Evolutionary conservation across 106 monocot species (phyloP).

Genomic region (Posidonia australis): DNA sequence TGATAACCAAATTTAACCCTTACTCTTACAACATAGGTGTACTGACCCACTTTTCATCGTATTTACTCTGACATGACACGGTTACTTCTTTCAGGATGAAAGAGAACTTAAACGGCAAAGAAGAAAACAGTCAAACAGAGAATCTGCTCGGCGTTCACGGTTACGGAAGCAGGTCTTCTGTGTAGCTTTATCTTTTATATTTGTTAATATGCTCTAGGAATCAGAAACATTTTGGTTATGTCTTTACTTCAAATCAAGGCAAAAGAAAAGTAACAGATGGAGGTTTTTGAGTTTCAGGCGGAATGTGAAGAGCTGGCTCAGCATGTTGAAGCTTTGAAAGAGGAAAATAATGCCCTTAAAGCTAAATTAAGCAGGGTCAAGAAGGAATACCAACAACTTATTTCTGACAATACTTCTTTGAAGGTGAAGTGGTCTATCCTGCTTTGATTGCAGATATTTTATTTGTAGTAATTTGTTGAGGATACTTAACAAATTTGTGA

Average conservation of each 20-base stretch:
- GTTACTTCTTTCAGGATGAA: constrained; percentile 46
- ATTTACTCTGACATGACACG: constrained; percentile 2
- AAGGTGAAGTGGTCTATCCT: constrained; percentile 3
- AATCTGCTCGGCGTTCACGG: constrained; percentile 81
- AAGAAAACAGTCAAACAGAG: constrained; percentile 87
- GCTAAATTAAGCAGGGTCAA: constrained; percentile 18
- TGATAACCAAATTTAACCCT: too few relatives aligned
- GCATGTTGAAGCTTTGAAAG: constrained; percentile 51
- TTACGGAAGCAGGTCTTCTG: constrained; percentile 70
- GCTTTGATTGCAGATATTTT: neutral
- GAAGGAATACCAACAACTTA: constrained; percentile 19
- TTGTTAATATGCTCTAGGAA: neutral
- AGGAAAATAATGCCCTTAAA: constrained; percentile 58
- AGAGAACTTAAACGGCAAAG: constrained; percentile 74
- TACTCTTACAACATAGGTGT: neutral
- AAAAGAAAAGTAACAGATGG: neutral
- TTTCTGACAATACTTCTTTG: constrained; percentile 19
- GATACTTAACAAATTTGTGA: neutral
- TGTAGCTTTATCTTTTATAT: neutral
- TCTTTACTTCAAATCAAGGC: too few relatives aligned
- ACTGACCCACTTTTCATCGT: neutral
- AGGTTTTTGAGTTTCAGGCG: constrained; percentile 27
- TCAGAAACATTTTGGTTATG: too few relatives aligned
- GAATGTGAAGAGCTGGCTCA: constrained; percentile 78
- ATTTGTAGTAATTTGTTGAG: neutral